Percentiles rank a stretch among this genome's conserved stretches.
Evolutionary conservation across 2,329 filamentous ascomycete species (phyloP).

Genomic region (Cytospora schulzeri): DNA sequence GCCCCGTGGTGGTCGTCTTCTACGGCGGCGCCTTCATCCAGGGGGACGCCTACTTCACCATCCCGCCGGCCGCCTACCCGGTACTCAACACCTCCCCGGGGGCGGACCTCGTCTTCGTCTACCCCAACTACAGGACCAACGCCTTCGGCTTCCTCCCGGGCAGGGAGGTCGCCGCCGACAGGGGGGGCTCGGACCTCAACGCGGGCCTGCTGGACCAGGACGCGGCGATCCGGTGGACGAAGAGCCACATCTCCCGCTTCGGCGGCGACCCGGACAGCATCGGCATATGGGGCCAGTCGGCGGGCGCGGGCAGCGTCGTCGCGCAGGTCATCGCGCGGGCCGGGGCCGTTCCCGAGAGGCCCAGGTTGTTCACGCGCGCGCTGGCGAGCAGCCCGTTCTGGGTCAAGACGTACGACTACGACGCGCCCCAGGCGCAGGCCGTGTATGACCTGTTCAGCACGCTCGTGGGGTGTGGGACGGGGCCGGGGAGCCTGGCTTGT

Average conservation of each 20-base stretch:
- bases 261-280: constrained; percentile 52
- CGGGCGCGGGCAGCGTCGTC: constrained; percentile 55
- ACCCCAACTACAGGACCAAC: constrained; percentile 58
- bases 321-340: constrained; percentile 52
- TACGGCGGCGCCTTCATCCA: constrained; percentile 65
- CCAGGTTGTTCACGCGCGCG: constrained; percentile 32
- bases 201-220: constrained; percentile 54
- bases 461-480: constrained; percentile 49
- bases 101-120: constrained; percentile 51
- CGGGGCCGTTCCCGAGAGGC: not conserved
- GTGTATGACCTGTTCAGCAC: constrained; percentile 51
- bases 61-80: constrained; percentile 60
- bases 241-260: constrained; percentile 48
- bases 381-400: constrained; percentile 55
- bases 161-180: constrained; percentile 46
- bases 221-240: constrained; percentile 52
- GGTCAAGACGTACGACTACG: constrained; percentile 59
- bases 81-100: constrained; percentile 55
- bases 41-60: constrained; percentile 55
- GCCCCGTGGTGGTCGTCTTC: constrained; percentile 62
- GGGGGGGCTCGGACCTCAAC: constrained; percentile 51
- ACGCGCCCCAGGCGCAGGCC: constrained; percentile 52
- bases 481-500: constrained; percentile 51
- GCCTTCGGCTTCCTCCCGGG: constrained; percentile 59
- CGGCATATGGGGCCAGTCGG: constrained; percentile 57